Conservation (phyloP, 106 monocot genomes). For the Phalaenopsis equestris region DNA sequence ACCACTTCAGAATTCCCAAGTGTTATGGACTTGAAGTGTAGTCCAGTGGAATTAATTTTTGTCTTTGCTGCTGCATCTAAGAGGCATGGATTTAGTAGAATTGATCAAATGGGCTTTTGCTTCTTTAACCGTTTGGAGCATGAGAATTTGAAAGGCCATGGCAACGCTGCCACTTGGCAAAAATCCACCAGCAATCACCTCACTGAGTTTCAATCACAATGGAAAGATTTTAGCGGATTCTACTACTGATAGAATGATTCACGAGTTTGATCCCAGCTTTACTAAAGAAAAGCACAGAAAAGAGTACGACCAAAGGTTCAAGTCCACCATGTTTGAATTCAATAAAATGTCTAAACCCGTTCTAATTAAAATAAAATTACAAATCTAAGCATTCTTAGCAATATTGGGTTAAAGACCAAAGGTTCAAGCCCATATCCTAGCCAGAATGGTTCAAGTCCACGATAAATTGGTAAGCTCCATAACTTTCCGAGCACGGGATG, state of each 20-base stretch:
- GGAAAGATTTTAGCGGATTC: conserved; percentile 95
- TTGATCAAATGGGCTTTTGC: conserved; percentile 70
- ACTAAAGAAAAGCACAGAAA: conserved; percentile 87
- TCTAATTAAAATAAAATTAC: too few species aligned
- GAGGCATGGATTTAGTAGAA: conserved; percentile 47
- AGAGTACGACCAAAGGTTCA: conserved; percentile 62
- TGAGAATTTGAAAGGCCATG: conserved; percentile 83
- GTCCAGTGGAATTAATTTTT: conserved; percentile 92
- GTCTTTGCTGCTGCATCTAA: conserved; percentile 95
- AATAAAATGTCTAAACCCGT: too few species aligned
- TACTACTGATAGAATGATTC: conserved; percentile 96
- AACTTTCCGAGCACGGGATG: too few species aligned
- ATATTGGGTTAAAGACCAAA: too few species aligned
- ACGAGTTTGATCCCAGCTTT: conserved; percentile 96
- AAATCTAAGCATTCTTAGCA: too few species aligned
- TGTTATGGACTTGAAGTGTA: conserved; percentile 86
- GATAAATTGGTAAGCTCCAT: too few species aligned
- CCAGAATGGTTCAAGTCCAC: too few species aligned
- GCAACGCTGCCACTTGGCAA: conserved; percentile 89
- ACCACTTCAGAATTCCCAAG: conserved; percentile 78
- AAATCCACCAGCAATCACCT: conserved; percentile 95
- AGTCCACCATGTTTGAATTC: too few species aligned
- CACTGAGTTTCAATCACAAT: conserved; percentile 91
- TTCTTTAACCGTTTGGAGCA: conserved; percentile 89
- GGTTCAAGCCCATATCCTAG: too few species aligned